Base-by-base conservation (phyloP, 192 early-diverging fungal genomes). In the Backusella australiensis region DNA sequence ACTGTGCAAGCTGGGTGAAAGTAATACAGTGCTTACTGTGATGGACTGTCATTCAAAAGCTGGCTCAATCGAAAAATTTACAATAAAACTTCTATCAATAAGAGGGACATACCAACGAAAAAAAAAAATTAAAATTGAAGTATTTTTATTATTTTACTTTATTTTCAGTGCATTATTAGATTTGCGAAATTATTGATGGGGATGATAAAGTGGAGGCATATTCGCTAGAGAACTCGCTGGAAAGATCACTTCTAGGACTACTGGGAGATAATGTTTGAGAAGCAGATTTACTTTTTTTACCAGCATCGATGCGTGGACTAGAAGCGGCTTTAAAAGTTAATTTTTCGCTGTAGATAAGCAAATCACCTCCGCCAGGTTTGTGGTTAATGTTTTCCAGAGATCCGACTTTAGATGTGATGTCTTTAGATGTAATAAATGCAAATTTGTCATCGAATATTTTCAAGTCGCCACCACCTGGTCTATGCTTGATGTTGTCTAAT, bases 351-450 rank as follows among this genome's bases (percentile, higher is more conserved):
- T 71, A 71, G 7, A 71, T 41, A 1, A 71, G 19, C 39, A 71
- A 44, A 44, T 71, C 70, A 8, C 70, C 70, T 42, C 75, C 75
- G 34, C 75, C 75, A 21, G 75, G 75, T 23, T 71, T 76, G 65
- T 76, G 75, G 4, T 59, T 35, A 65, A 76, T 71, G n/a, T 76
- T 76, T 19, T 76, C 69, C 52, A 71, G 42, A n/a, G 75, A 76
- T 11, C 75, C 69, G 3, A 76, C 26, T 63, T 71, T 76, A 7
- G 70, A 23, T 44, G 70, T 7, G 5, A 71, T 49, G 6, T 44
- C 42, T 49, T 71, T 71, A 23, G 70, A 71, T 12, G 32, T 71
- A 7, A 71, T 71, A 34, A 71, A 71, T 46, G 26, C 26, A 34
- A 44, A 15, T 15, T 71, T 71, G 29, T 70, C 69, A 41, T 70